These are phyloP conservation scores for Neoarthrinium moseri DNA, from an alignment of 2,329 filamentous ascomycete genomes.

Conservation along the genomic window DNA sequence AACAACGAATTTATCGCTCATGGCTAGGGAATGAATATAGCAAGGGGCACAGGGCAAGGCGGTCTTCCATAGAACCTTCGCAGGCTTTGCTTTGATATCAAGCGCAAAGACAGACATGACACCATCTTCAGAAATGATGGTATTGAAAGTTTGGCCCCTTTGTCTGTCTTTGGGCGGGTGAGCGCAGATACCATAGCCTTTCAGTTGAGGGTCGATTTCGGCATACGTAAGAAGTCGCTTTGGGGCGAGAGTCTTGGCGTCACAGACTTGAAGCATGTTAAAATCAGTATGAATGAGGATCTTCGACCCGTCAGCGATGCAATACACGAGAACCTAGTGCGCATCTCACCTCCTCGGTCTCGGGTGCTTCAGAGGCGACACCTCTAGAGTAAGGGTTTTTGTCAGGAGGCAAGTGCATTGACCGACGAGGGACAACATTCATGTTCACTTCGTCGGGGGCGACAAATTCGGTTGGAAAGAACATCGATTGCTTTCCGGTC, in stretches of 20 bases:
- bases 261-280: conserved; percentile 14
- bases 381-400: conserved; percentile 13
- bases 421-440: conserved; percentile 13
- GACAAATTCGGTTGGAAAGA: conserved; percentile 2
- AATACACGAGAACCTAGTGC: too few species aligned
- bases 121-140: conserved; percentile 11
- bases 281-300: conserved; percentile 15
- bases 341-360: conserved; percentile 13
- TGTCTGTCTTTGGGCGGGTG: conserved; percentile 15
- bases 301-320: too few species aligned
- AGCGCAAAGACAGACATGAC: conserved; percentile 14
- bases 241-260: conserved; percentile 14
- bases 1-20: conserved; percentile 15
- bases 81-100: conserved; percentile 11
- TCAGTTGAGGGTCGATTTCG: conserved; percentile 14
- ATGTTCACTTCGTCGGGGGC: conserved; percentile 13
- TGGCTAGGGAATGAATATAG: conserved; percentile 15
- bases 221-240: conserved; percentile 16
- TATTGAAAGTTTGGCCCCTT: conserved; percentile 15
- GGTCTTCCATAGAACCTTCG: conserved; percentile 14
- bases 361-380: conserved; percentile 3
- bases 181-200: conserved; percentile 15
- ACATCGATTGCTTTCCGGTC: conserved; percentile 16
- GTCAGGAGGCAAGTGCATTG: conserved; percentile 14
- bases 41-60: conserved; percentile 14